phyloP scores from a whole-genome alignment of 306 rosid genomes.

The Prunus padus region DNA sequence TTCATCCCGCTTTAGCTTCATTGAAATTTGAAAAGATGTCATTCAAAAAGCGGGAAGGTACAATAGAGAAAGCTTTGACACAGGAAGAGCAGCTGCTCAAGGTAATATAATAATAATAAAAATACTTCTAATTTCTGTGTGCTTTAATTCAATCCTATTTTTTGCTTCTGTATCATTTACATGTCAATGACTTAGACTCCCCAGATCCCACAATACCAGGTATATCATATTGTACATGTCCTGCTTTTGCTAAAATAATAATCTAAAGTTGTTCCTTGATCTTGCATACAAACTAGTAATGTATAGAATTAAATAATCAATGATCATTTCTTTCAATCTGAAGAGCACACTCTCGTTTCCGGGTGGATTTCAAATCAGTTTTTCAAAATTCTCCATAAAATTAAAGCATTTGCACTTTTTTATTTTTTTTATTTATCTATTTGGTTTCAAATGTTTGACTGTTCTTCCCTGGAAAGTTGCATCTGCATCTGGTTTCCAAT shows the following conservation, averaged over 20 bases:
- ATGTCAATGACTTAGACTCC: too few relatives aligned
- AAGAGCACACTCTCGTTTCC: too few relatives aligned
- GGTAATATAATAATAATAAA: slow-evolving; percentile 31
- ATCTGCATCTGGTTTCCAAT: not conserved
- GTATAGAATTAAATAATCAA: too few relatives aligned
- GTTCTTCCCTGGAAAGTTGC: too few relatives aligned
- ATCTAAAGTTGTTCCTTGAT: not conserved
- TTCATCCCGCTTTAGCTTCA: slow-evolving; percentile 32
- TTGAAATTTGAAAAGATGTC: slow-evolving; percentile 43
- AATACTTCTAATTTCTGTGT: slow-evolving; percentile 14
- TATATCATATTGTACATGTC: too few relatives aligned
- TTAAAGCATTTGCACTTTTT: too few relatives aligned
- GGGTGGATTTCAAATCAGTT: not conserved
- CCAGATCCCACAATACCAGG: too few relatives aligned
- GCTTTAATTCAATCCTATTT: not conserved
- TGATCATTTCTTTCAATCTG: too few relatives aligned
- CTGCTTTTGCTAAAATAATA: too few relatives aligned
- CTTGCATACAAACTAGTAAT: too few relatives aligned
- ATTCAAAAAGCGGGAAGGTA: slow-evolving; percentile 37
- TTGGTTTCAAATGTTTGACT: too few relatives aligned
- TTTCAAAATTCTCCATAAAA: not conserved
- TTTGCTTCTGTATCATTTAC: not conserved
- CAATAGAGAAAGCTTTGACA: slow-evolving; percentile 42
- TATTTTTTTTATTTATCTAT: not conserved
- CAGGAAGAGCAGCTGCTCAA: slow-evolving; percentile 52